A percentile compares a stretch with the other conserved stretches of the same genome.
Conservation (phyloP, 2,329 filamentous ascomycete genomes). For the Fusarium denticulatum region DNA sequence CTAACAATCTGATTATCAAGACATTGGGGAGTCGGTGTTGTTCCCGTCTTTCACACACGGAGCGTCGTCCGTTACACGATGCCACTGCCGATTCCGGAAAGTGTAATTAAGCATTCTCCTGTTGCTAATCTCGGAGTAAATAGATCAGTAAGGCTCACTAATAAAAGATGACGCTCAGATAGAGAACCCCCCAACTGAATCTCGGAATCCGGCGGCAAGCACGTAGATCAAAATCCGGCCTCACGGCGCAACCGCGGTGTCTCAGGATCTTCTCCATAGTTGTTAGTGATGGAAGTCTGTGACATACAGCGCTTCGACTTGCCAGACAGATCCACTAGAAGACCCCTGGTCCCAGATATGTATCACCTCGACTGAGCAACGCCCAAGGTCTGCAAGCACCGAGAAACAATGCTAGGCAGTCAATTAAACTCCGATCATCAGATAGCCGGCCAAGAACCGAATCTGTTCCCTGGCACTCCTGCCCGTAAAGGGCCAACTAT, state of each 20-base stretch:
- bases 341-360: constrained; percentile 4
- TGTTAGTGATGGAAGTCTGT: constrained; percentile 24
- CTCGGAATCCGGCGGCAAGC: constrained; percentile 11
- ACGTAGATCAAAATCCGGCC: constrained; percentile 18
- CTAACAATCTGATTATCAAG: constrained; percentile 28
- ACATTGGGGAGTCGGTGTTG: constrained; percentile 33
- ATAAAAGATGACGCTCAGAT: neutral
- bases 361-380: constrained; percentile 32
- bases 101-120: neutral
- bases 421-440: constrained; percentile 17
- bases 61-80: constrained; percentile 29
- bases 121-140: neutral
- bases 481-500: constrained; percentile 1
- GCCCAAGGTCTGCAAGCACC: constrained; percentile 18
- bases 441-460: neutral
- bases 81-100: neutral
- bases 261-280: constrained; percentile 26
- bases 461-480: neutral
- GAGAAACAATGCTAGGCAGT: neutral
- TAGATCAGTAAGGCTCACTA: neutral
- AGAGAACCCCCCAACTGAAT: neutral
- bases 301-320: constrained; percentile 30
- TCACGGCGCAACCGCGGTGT: constrained; percentile 39
- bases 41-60: constrained; percentile 36
- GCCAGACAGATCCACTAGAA: constrained; percentile 22